These are phyloP conservation scores for Abortiporus biennis DNA, from an alignment of 1,284 basidiomycete genomes.

Conservation along the genomic window DNA sequence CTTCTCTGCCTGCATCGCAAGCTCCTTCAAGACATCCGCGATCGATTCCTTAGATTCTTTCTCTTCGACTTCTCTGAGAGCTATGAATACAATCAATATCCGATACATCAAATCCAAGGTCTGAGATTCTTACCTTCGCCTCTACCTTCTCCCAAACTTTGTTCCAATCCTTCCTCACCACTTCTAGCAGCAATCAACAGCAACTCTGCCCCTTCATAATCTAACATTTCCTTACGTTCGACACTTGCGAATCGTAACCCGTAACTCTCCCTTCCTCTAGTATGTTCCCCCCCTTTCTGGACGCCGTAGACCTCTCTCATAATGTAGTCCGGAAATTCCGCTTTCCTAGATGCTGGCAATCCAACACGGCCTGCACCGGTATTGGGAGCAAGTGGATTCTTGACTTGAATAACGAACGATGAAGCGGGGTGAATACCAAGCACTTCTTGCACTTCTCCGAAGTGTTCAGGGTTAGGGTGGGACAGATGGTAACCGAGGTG, in stretches of 20 bases:
- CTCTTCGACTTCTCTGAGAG: constrained; percentile 24
- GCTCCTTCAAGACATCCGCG: constrained; percentile 43
- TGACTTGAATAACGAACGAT: constrained; percentile 50
- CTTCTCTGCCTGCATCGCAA: constrained; percentile 38
- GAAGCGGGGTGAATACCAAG: constrained; percentile 45
- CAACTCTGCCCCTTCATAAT: constrained; percentile 51
- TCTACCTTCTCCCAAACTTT: constrained; percentile 45
- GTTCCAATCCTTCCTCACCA: constrained; percentile 39
- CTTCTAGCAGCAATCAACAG: constrained; percentile 52
- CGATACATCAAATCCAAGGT: constrained; percentile 22
- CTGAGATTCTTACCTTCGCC: constrained; percentile 34
- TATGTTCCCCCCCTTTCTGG: constrained; percentile 15
- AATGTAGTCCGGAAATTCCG: constrained; percentile 40
- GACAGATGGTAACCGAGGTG: constrained; percentile 56
- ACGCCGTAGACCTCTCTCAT: constrained; percentile 44
- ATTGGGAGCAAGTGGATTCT: constrained; percentile 47
- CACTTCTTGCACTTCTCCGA: constrained; percentile 45
- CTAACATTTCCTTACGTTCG: constrained; percentile 46
- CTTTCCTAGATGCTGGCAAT: constrained; percentile 29
- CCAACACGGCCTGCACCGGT: constrained; percentile 27
- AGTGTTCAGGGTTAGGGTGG: constrained; percentile 36
- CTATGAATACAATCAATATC: constrained; percentile 23
- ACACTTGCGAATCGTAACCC: constrained; percentile 50
- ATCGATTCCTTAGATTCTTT: constrained; percentile 36
- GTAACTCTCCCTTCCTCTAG: constrained; percentile 35